Evolutionary conservation across 345 rosid genomes (phyloP), one percentile per base, ranked within the genome.

Genomic region (Salix brachista): DNA sequence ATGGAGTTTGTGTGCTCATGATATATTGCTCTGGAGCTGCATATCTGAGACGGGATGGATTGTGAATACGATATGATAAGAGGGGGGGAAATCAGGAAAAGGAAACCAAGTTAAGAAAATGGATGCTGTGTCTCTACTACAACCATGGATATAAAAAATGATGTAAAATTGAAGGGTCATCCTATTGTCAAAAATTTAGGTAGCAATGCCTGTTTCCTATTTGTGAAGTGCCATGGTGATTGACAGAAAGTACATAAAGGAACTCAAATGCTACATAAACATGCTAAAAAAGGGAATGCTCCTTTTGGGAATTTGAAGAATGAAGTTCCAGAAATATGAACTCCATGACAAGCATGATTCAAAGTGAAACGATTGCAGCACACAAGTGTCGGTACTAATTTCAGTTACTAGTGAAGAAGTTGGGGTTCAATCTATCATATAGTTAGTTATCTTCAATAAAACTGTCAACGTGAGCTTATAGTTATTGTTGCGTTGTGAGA

Each of bases 1-100:
- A 96, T 71, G 99, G 99, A 78, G 99, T 96, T 84, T 92, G 99
- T 18, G 99, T 96, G 85, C 99, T 96, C 99, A 96, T 96, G 83
- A 96, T 96, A 84, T 96, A 96, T 83, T 93, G 98, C 85, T 96
- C 99, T 61, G 99, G 98, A 65, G 98, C 98, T 65, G 99, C 74
- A 83, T 93, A 96, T 85, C 99, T 95, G 85, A 72, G 61, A 79
- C 73, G 58, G 61, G 62, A 39, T 50, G 67, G 58, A 30, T 65
- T 6, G 16, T 41, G 62, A 48, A 54, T 44, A 32, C 37, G 25
- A 65, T 21, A 42, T 46, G 58, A 81, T 58, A 50, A 12, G 1
- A 1, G 14, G 19, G 12, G 14, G 8, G 39, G n/a, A 5, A 6
- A n/a, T 37, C 13, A 7, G 26, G 25, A 23, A 23, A 11, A 39